Conservation (phyloP, 1,139 yeast species). For the Blastobotrys arbuscula region DNA sequence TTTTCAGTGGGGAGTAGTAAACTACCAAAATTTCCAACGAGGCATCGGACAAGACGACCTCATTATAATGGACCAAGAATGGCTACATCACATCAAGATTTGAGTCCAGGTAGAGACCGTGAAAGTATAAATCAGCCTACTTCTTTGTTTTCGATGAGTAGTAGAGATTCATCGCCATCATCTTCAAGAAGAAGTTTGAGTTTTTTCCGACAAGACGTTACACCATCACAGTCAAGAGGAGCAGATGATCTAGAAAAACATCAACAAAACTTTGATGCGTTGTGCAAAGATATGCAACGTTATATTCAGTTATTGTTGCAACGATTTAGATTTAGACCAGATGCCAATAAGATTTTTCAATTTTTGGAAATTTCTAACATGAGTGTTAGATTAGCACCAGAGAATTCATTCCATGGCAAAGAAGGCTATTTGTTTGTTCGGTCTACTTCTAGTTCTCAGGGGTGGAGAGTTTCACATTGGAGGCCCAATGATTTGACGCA, state of each 20-base stretch:
- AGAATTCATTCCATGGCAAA: constrained; percentile 76
- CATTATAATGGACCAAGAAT: not conserved
- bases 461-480: constrained; percentile 94
- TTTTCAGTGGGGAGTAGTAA: constrained; percentile 15
- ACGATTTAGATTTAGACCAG: constrained; percentile 64
- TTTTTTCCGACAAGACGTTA: constrained; percentile 11
- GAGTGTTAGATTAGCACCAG: constrained; percentile 77
- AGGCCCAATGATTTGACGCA: constrained; percentile 59
- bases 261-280: constrained; percentile 10
- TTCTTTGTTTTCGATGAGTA: constrained; percentile 14
- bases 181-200: constrained; percentile 10
- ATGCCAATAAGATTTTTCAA: constrained; percentile 73
- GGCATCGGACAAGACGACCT: constrained; percentile 13
- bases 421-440: constrained; percentile 81
- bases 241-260: constrained; percentile 8
- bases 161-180: constrained; percentile 7
- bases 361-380: constrained; percentile 88
- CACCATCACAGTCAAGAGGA: constrained; percentile 12
- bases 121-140: constrained; percentile 2
- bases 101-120: not conserved
- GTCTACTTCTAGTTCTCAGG: constrained; percentile 80
- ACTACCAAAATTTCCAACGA: constrained; percentile 32
- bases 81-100: not conserved
- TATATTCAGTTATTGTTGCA: constrained; percentile 61
- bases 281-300: constrained; percentile 11